Conservation (phyloP, 2,329 filamentous ascomycete genomes). For the Botrytis cinerea region DNA sequence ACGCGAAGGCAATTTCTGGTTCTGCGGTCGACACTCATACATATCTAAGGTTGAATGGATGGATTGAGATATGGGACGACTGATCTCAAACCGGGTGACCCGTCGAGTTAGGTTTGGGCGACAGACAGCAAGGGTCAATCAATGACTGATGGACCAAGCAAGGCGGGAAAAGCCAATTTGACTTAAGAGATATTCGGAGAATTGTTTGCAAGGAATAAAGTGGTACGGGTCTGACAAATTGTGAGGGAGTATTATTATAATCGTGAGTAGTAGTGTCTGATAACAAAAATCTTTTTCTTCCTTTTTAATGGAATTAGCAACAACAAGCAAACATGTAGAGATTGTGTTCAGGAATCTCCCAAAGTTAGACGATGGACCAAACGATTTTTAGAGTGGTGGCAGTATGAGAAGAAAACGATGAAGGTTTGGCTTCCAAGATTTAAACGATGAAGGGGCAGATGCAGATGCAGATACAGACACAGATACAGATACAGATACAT, state of each 20-base stretch:
- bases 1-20: constrained; percentile 7
- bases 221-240: neutral
- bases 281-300: neutral
- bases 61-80: neutral
- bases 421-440: constrained; percentile 2
- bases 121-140: constrained; percentile 13
- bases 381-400: neutral
- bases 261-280: neutral
- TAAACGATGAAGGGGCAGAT: constrained; percentile 12
- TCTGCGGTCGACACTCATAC: constrained; percentile 23
- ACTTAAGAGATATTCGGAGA: neutral
- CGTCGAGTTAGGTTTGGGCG: neutral
- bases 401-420: neutral
- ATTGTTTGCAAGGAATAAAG: constrained; percentile 12
- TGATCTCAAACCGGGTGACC: neutral
- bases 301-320: neutral
- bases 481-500: no score
- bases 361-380: neutral
- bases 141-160: constrained; percentile 10
- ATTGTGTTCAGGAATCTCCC: neutral
- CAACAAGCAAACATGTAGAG: constrained; percentile 6
- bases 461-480: no score
- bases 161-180: constrained; percentile 14
- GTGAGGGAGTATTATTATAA: neutral
- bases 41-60: constrained; percentile 5